A percentile compares a stretch with the other conserved stretches of the same genome.
phyloP scores from a whole-genome alignment of 345 rosid species.

The Brassica rapa region DNA sequence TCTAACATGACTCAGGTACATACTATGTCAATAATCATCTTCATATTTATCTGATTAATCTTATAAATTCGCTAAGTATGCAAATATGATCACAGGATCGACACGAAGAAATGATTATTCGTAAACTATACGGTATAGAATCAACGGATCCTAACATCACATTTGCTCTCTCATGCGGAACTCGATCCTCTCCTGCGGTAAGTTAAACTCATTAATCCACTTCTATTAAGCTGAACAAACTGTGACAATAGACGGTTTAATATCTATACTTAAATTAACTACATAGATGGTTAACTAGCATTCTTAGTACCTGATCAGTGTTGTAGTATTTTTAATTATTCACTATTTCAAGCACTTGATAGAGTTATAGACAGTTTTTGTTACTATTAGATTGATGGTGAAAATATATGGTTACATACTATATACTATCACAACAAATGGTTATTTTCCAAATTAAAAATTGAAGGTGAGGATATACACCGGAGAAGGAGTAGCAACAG shows the following conservation, averaged over 20 bases:
- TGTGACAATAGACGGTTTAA: background rate
- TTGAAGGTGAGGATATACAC: constrained; percentile 84
- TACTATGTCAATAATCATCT: background rate
- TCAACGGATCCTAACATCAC: constrained; percentile 67
- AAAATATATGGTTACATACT: constrained; percentile 60
- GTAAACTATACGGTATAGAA: constrained; percentile 65
- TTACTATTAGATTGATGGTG: constrained; percentile 41
- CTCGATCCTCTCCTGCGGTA: constrained; percentile 94
- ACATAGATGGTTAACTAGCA: background rate
- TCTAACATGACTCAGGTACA: constrained; percentile 53
- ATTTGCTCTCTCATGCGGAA: constrained; percentile 86
- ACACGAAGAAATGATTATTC: constrained; percentile 59
- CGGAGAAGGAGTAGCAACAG: constrained; percentile 60
- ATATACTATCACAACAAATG: constrained; percentile 37
- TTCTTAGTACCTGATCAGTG: background rate
- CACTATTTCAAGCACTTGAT: background rate
- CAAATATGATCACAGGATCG: constrained; percentile 43
- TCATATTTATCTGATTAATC: background rate
- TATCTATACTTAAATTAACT: background rate
- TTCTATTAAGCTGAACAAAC: background rate
- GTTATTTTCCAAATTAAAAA: background rate
- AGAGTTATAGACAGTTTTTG: background rate
- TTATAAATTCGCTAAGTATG: background rate
- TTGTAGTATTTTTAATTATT: background rate
- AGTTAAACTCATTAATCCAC: constrained; percentile 29